Base-by-base conservation (phyloP, 1,139 yeast species). In the Waltiozyma sp. region DNA sequence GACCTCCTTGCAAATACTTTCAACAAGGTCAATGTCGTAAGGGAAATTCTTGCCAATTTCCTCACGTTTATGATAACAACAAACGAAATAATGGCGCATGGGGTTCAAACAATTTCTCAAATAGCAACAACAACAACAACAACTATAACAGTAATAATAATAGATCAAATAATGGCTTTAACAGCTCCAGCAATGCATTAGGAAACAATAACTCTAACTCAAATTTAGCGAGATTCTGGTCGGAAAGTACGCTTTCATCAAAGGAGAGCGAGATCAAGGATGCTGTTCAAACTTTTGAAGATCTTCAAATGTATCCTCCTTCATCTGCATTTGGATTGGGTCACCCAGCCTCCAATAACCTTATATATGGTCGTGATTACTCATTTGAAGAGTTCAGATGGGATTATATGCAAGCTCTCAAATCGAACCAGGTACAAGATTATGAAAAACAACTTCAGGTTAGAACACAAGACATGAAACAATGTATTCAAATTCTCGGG, bases 301-400 rank as follows among this genome's bases (percentile, higher is more conserved):
- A 43, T 13, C 43, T 58, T 21, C 53, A 53, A 39, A 38, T 43
- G 28, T 45, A 42, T 13, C 59, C 63, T 2, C 33, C 47, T 4
- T 46, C 64, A 6, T 58, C 66, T 7, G 57, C 72, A 0, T 68
- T 65, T 51, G 65, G 72, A 38, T 49, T 66, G 28, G 60, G 59
- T 1, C 52, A 54, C 3, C 72, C 72, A 0, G 67, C 68, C 2
- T 58, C 60, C 4, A 56, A 60, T 21, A 72, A 71, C 47, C 54
- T 77, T 38, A 74, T 79, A 7, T 53, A 63, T 2, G 75, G 71
- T 0, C 60, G 81, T 49, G 86, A 80, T 50, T 55, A 71, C 26
- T 77, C 84, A 0, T 67, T 64, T 33, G 85, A 79, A 49, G 86
- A 80, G 52, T 60, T 65, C 35, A 60, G 84, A 43, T 61, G 70